Evolutionary conservation across 257 asterid genomes (phyloP).

Genomic region (Fraxinus pennsylvanica): DNA sequence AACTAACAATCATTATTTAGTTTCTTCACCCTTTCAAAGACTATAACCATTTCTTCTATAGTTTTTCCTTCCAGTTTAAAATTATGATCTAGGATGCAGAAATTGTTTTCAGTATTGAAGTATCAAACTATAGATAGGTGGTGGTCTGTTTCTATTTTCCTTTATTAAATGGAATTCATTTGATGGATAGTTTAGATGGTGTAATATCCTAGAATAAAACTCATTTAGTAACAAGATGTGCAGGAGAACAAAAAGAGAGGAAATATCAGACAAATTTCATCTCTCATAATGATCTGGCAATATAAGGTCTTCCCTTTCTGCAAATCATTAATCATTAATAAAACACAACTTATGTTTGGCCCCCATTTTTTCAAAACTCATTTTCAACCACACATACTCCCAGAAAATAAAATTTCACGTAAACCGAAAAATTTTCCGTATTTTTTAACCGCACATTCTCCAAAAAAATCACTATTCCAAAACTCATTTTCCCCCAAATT

Average conservation of each 20-base stretch:
- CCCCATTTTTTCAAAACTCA: too few species aligned
- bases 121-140: conserved; percentile 4
- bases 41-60: not conserved
- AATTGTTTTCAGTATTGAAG: conserved; percentile 11
- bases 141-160: not conserved
- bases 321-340: not conserved
- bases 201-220: not conserved
- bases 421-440: too few species aligned
- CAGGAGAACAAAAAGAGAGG: not conserved
- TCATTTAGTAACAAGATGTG: not conserved
- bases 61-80: not conserved
- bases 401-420: too few species aligned
- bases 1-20: not conserved
- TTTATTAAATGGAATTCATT: conserved; percentile 11
- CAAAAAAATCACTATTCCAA: too few species aligned
- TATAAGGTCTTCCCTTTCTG: not conserved
- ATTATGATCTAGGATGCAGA: conserved; percentile 9
- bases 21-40: not conserved
- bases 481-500: too few species aligned
- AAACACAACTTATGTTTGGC: too few species aligned
- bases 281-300: not conserved
- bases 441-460: too few species aligned
- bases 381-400: too few species aligned
- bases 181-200: not conserved
- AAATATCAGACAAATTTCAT: not conserved